A percentile compares a stretch with the other conserved stretches of the same genome.
Evolutionary conservation across 352 stramenopile species (phyloP).

Genomic region (Blastocystis sp.): DNA sequence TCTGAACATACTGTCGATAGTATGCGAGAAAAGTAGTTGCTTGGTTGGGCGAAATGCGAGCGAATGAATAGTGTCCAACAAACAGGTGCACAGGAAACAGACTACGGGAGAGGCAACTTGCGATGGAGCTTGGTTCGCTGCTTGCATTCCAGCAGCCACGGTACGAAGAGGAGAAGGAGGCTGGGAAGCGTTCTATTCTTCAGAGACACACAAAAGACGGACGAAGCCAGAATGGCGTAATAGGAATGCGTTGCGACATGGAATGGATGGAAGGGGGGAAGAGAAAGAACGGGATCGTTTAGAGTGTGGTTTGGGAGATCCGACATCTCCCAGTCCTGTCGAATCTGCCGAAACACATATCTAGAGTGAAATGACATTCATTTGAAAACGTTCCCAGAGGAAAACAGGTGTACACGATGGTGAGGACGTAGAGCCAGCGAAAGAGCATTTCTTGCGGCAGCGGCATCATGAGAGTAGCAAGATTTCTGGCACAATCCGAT

Average conservation of each 20-base stretch:
- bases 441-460: neutral
- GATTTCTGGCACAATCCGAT: no score
- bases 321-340: neutral
- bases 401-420: neutral
- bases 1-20: conserved; percentile 18
- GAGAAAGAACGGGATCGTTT: no score
- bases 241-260: neutral
- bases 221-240: neutral
- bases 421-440: neutral
- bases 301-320: neutral
- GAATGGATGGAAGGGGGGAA: neutral
- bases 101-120: neutral
- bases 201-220: neutral
- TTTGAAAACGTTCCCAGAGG: neutral
- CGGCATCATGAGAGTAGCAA: no score
- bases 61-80: neutral
- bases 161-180: neutral
- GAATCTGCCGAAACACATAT: neutral
- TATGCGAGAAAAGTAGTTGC: neutral
- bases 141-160: neutral
- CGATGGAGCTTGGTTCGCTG: neutral
- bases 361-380: neutral
- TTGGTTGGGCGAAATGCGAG: neutral
- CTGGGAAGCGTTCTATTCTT: neutral
- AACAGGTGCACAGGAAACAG: neutral